Evolutionary conservation across 768 basidiomycete genomes (phyloP).

Genomic region (Sporobolomyces phaffii): DNA sequence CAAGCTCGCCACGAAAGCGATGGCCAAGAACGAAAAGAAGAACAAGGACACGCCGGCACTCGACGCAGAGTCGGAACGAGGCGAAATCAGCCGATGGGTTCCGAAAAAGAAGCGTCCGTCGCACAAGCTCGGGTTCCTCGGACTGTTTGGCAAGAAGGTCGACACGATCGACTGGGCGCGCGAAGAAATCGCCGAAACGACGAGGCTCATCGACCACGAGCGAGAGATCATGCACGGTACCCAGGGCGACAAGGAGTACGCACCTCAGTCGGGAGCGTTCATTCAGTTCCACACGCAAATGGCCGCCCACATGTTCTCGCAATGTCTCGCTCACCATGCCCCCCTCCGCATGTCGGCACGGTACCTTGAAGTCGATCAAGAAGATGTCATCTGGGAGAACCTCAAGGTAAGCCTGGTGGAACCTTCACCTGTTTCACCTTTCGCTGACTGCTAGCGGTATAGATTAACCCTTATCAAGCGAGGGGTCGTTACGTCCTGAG

Average conservation of each 20-base stretch:
- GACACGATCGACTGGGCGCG: slow-evolving; percentile 84
- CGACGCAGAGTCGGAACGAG: slow-evolving; percentile 33
- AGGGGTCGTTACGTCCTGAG: slow-evolving; percentile 62
- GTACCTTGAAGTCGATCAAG: slow-evolving; percentile 74
- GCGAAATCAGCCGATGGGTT: slow-evolving; percentile 58
- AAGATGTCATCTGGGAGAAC: slow-evolving; percentile 74
- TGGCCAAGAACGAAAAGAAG: slow-evolving; percentile 48
- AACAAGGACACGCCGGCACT: slow-evolving; percentile 38
- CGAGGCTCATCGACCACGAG: slow-evolving; percentile 50
- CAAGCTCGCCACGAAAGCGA: slow-evolving; percentile 65
- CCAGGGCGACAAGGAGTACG: slow-evolving; percentile 54
- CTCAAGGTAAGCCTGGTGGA: too few relatives aligned
- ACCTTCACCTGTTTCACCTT: background rate
- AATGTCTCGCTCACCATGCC: slow-evolving; percentile 46
- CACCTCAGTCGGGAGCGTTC: slow-evolving; percentile 51
- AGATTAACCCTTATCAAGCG: slow-evolving; percentile 80
- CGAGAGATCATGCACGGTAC: slow-evolving; percentile 46
- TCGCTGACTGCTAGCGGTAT: slow-evolving; percentile 48
- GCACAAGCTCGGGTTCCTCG: slow-evolving; percentile 55
- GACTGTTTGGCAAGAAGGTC: slow-evolving; percentile 75
- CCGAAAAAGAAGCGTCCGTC: slow-evolving; percentile 69
- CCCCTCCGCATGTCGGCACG: slow-evolving; percentile 59
- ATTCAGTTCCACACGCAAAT: slow-evolving; percentile 85
- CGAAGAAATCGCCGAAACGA: slow-evolving; percentile 55
- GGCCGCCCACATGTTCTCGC: slow-evolving; percentile 78